A percentile compares a stretch with the other conserved stretches of the same genome.
These are phyloP conservation scores for Pueraria montana DNA, from an alignment of 306 rosid species.

Conservation along the genomic window DNA sequence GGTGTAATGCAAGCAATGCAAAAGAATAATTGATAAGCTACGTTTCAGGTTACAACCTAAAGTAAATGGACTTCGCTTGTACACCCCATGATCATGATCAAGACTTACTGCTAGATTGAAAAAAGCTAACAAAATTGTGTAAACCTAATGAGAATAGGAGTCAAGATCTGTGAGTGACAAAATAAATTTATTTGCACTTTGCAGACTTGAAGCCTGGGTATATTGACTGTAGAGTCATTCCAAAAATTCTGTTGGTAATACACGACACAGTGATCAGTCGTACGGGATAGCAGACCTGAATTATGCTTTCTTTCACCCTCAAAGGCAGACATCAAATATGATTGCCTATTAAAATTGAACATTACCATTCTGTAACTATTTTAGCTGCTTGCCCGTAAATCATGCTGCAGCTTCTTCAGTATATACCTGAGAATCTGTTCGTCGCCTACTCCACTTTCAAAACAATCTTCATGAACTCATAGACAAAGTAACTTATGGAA, in stretches of 20 bases:
- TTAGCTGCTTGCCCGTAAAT: constrained; percentile 22
- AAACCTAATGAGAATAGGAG: constrained; percentile 20
- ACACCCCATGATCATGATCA: neutral
- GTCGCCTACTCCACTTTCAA: constrained; percentile 84
- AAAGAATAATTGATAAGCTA: constrained; percentile 30
- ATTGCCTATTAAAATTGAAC: constrained; percentile 45
- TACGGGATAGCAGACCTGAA: constrained; percentile 31
- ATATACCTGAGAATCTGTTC: constrained; percentile 43
- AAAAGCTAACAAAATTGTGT: constrained; percentile 39
- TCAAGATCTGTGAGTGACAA: constrained; percentile 43
- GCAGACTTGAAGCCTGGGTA: constrained; percentile 33
- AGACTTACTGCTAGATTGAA: neutral
- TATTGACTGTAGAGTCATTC: constrained; percentile 39
- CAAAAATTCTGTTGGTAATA: constrained; percentile 35
- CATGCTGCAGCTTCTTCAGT: constrained; percentile 39
- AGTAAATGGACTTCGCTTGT: constrained; percentile 13
- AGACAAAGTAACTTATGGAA: constrained; percentile 89
- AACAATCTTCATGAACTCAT: constrained; percentile 96
- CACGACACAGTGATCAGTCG: neutral
- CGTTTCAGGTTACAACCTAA: constrained; percentile 28
- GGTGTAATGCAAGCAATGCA: constrained; percentile 31
- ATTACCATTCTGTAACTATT: constrained; percentile 38
- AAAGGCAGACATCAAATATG: constrained; percentile 43
- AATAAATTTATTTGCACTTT: constrained; percentile 27
- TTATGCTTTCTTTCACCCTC: constrained; percentile 45